These are phyloP conservation scores for Stenogyne calaminthoides DNA, from an alignment of 305 asterid genomes.

Conservation along the genomic window DNA sequence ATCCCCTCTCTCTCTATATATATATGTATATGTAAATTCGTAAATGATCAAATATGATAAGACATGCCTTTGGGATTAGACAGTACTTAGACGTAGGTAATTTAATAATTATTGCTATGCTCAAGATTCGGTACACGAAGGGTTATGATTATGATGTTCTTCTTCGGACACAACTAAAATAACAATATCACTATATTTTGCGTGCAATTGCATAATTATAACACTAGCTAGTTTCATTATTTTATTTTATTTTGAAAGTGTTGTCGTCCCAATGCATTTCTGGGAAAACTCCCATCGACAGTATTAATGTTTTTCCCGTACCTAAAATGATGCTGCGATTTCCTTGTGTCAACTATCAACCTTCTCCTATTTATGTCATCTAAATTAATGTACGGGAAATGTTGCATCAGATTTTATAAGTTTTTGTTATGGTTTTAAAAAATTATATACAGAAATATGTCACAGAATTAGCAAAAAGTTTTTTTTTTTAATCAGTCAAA, in stretches of 20 bases:
- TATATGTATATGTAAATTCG: too few species aligned
- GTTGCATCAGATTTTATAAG: too few species aligned
- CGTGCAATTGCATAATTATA: background rate
- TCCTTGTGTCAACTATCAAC: too few species aligned
- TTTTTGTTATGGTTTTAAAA: too few species aligned
- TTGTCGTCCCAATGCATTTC: background rate
- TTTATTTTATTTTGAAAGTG: background rate
- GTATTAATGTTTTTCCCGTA: constrained; percentile 18
- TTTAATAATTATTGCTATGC: constrained; percentile 16
- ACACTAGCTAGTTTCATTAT: background rate
- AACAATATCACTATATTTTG: background rate
- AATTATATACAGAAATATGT: too few species aligned
- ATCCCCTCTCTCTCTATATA: too few species aligned
- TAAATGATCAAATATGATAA: constrained; percentile 24
- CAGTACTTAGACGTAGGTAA: constrained; percentile 15
- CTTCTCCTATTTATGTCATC: too few species aligned
- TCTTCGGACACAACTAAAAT: constrained; percentile 18
- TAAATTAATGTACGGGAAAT: too few species aligned
- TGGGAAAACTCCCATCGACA: constrained; percentile 27
- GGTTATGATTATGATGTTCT: constrained; percentile 40
- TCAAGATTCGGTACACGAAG: constrained; percentile 40
- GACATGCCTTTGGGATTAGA: constrained; percentile 53
- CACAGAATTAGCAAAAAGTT: too few species aligned
- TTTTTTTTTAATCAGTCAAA: too few species aligned
- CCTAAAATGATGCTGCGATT: background rate